These are phyloP conservation scores for Globisporangium middletonii DNA, from an alignment of 352 stramenopile species.

Conservation along the genomic window DNA sequence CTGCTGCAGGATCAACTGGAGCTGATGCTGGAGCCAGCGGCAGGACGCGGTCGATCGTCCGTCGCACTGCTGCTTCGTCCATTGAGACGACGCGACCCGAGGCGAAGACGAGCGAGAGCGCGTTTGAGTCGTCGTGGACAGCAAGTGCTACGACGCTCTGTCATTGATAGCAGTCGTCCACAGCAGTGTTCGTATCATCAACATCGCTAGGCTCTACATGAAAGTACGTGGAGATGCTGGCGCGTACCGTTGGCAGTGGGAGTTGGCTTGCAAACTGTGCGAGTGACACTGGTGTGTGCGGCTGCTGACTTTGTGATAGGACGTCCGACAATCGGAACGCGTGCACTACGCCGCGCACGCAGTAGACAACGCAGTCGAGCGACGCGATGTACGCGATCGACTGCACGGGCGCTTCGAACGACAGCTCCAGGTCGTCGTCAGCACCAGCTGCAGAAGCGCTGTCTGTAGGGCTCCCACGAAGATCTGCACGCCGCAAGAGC, in stretches of 20 bases:
- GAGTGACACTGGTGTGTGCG: not conserved
- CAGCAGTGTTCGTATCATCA: not conserved
- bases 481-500: not conserved
- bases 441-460: not conserved
- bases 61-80: slow-evolving; percentile 9
- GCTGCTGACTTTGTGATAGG: not conserved
- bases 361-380: slow-evolving; percentile 29
- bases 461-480: not conserved
- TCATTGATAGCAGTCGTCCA: not conserved
- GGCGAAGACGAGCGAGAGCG: slow-evolving; percentile 27
- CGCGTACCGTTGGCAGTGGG: slow-evolving; percentile 21
- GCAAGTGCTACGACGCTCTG: slow-evolving; percentile 29
- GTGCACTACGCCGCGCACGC: slow-evolving; percentile 19
- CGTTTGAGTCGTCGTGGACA: slow-evolving; percentile 10
- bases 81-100: slow-evolving; percentile 30
- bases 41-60: slow-evolving; percentile 18
- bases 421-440: slow-evolving; percentile 4
- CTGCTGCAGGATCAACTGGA: not conserved
- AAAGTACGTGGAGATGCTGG: not conserved
- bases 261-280: slow-evolving; percentile 20
- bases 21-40: not conserved
- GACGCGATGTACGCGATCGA: slow-evolving; percentile 26
- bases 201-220: no score
- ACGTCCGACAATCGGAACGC: slow-evolving; percentile 16
- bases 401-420: slow-evolving; percentile 26